A percentile compares a stretch with the other conserved stretches of the same genome.
Evolutionary conservation across 2,329 filamentous ascomycete genomes (phyloP).

Genomic region (Xylariaceae sp.): DNA sequence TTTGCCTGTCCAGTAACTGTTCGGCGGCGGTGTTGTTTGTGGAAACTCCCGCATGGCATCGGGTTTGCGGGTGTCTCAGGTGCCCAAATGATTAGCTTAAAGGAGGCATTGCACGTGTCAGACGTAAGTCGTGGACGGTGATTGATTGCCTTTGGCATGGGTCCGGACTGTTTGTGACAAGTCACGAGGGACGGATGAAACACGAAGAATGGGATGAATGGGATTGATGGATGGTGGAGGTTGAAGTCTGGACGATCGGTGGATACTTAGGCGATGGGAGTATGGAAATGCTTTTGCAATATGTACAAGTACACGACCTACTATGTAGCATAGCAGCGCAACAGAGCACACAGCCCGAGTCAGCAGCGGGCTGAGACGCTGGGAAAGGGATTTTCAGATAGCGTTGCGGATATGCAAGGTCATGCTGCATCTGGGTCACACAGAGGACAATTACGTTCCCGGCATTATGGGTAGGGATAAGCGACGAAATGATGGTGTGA

Average conservation of each 20-base stretch:
- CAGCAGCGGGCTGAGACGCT: slow-evolving; percentile 22
- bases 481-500: slow-evolving; percentile 27
- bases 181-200: slow-evolving; percentile 27
- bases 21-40: slow-evolving; percentile 21
- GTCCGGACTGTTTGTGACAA: slow-evolving; percentile 23
- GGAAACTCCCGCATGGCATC: slow-evolving; percentile 22
- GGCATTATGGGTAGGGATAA: slow-evolving; percentile 42
- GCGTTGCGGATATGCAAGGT: slow-evolving; percentile 36
- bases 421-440: slow-evolving; percentile 35
- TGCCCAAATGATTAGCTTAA: slow-evolving; percentile 20
- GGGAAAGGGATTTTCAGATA: slow-evolving; percentile 28
- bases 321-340: no score
- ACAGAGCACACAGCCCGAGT: not conserved
- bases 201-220: slow-evolving; percentile 1
- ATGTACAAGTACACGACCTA: not conserved
- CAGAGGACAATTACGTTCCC: slow-evolving; percentile 32
- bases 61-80: slow-evolving; percentile 23
- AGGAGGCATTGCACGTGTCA: slow-evolving; percentile 25
- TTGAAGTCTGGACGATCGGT: not conserved
- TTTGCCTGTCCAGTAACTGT: slow-evolving; percentile 2
- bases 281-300: not conserved
- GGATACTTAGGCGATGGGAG: not conserved
- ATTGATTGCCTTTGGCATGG: slow-evolving; percentile 25
- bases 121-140: slow-evolving; percentile 18
- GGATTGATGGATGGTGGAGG: not conserved